Percentiles rank a stretch among this genome's conserved stretches.
Evolutionary conservation across 305 asterid genomes (phyloP).

Genomic region (Solanum hybrid): DNA sequence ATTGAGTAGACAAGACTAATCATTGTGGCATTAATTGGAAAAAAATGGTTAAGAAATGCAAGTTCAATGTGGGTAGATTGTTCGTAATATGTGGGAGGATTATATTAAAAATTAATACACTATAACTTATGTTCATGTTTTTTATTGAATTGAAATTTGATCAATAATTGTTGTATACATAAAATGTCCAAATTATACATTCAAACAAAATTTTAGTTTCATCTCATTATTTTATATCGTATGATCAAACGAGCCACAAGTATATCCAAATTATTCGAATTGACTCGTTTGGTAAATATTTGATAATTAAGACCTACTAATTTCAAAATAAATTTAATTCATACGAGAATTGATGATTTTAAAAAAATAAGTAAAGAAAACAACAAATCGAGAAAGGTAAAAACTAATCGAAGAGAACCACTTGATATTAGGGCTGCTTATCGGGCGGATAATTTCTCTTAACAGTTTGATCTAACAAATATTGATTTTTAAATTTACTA

Average conservation of each 20-base stretch:
- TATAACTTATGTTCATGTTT: too few species aligned
- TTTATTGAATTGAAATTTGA: too few species aligned
- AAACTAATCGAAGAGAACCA: neutral
- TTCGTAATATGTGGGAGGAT: too few species aligned
- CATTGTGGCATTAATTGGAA: too few species aligned
- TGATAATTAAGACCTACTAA: neutral
- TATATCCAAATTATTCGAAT: neutral
- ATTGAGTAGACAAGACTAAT: neutral
- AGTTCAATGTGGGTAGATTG: too few species aligned
- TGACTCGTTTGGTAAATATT: neutral
- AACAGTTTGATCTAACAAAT: neutral
- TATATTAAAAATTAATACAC: neutral
- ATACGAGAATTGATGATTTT: neutral
- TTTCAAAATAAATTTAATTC: neutral
- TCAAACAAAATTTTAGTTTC: neutral
- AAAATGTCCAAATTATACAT: neutral
- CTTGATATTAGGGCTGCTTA: neutral
- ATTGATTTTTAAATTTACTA: too few species aligned
- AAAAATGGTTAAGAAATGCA: accelerated
- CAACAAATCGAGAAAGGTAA: neutral
- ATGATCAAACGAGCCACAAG: accelerated
- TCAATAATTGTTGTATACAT: neutral
- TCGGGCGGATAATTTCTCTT: neutral
- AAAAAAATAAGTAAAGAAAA: neutral
- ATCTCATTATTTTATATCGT: neutral